A percentile compares a stretch with the other conserved stretches of the same genome.
Conservation (phyloP, 345 rosid genomes). For the Eucalyptus cloeziana region DNA sequence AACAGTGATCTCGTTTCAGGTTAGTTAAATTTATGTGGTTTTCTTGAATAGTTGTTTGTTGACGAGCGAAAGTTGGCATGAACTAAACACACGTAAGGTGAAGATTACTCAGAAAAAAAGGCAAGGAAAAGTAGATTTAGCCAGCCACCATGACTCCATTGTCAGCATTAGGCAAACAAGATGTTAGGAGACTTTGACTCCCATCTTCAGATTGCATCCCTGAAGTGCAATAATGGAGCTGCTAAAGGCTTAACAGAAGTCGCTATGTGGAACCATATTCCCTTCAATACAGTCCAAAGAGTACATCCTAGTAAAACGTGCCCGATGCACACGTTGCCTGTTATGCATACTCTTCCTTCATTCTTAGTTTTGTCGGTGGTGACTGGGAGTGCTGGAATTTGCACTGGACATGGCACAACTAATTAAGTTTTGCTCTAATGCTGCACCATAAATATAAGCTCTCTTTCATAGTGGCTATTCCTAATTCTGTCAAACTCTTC, state of each 20-base stretch:
- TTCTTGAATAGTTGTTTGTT: neutral
- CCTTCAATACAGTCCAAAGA: neutral
- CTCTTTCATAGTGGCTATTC: neutral
- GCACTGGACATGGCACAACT: neutral
- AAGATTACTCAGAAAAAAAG: neutral
- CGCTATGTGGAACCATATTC: neutral
- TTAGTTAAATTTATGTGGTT: neutral
- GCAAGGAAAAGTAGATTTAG: neutral
- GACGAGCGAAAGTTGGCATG: neutral
- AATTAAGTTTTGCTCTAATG: neutral
- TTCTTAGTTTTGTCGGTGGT: neutral
- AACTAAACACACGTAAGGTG: neutral
- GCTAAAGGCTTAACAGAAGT: neutral
- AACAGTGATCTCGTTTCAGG: neutral
- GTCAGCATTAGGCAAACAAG: neutral
- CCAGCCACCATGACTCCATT: neutral
- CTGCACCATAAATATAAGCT: neutral
- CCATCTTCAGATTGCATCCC: neutral
- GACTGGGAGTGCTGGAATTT: neutral
- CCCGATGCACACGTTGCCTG: neutral
- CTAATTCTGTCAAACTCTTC: neutral
- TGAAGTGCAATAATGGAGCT: neutral
- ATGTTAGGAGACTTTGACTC: neutral
- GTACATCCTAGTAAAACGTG: neutral
- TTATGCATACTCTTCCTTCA: neutral